Percentiles rank a stretch among this genome's conserved stretches.
Conservation (phyloP, 352 stramenopile genomes). For the Phytophthora niederhauseri region DNA sequence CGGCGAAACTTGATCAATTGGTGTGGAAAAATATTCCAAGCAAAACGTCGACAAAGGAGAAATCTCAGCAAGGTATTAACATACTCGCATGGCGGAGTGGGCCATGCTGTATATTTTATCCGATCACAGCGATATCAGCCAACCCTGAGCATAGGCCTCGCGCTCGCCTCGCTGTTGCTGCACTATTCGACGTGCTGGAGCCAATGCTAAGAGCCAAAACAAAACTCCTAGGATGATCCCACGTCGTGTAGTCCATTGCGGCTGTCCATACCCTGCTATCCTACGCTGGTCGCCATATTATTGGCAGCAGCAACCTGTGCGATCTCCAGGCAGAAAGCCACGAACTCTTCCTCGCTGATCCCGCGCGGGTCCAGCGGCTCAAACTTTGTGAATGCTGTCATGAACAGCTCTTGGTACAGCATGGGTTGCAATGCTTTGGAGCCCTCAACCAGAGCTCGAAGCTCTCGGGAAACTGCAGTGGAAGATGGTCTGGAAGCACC, state of each 20-base stretch:
- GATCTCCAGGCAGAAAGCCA: conserved; percentile 76
- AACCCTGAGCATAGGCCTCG: conserved; percentile 15
- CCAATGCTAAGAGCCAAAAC: conserved; percentile 35
- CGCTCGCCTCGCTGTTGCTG: conserved; percentile 18
- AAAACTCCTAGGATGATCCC: conserved; percentile 13
- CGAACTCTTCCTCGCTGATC: conserved; percentile 76
- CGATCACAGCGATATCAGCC: conserved; percentile 13
- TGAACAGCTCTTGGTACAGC: conserved; percentile 62
- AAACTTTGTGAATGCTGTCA: conserved; percentile 66
- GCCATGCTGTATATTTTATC: conserved; percentile 45
- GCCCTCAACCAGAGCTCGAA: conserved; percentile 42
- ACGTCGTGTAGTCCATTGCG: not conserved
- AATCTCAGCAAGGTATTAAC: conserved; percentile 10
- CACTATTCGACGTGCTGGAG: conserved; percentile 35
- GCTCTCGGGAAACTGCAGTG: conserved; percentile 16
- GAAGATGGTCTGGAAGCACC: not conserved
- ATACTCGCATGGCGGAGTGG: conserved; percentile 38
- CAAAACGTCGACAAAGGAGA: not conserved
- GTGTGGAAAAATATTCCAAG: conserved; percentile 31
- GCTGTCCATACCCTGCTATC: conserved; percentile 1
- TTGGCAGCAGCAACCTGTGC: conserved; percentile 42
- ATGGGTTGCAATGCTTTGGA: conserved; percentile 66
- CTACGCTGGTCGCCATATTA: conserved; percentile 19
- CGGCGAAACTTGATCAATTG: conserved; percentile 23
- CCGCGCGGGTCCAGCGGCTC: conserved; percentile 60